phyloP scores from a whole-genome alignment of 1,139 yeast species.

The Diutina sp. region DNA sequence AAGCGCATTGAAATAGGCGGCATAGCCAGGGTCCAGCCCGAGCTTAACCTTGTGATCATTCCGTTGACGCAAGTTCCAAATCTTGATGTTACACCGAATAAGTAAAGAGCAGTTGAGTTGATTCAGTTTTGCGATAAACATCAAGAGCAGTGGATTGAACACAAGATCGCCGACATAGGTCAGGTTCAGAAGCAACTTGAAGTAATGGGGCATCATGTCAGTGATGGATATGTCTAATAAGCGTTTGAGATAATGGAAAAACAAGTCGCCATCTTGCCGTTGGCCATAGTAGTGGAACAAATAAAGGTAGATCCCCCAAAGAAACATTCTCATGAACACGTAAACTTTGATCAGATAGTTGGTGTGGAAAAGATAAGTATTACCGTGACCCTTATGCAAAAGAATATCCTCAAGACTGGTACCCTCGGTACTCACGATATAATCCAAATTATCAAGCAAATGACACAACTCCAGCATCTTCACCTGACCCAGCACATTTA shows the following conservation, averaged over 20 bases:
- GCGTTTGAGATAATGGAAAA: slow-evolving; percentile 17
- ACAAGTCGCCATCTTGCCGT: slow-evolving; percentile 9
- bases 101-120: slow-evolving; percentile 20
- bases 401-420: background rate
- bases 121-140: slow-evolving; percentile 24
- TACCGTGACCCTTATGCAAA: background rate
- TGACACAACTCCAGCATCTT: slow-evolving; percentile 1
- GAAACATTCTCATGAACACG: slow-evolving; percentile 18
- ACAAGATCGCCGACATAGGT: slow-evolving; percentile 21
- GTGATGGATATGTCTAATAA: slow-evolving; percentile 11
- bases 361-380: background rate
- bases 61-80: slow-evolving; percentile 5
- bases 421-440: background rate
- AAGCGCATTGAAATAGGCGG: slow-evolving; percentile 10
- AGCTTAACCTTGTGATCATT: slow-evolving; percentile 5
- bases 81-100: slow-evolving; percentile 13
- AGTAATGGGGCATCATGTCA: slow-evolving; percentile 18
- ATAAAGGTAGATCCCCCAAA: slow-evolving; percentile 15
- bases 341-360: slow-evolving; percentile 10
- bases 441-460: background rate
- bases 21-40: slow-evolving; percentile 5
- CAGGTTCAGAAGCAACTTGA: slow-evolving; percentile 16
- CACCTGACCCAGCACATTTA: background rate
- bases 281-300: slow-evolving; percentile 16
- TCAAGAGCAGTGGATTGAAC: slow-evolving; percentile 28